Percentiles rank a stretch among this genome's conserved stretches.
Evolutionary conservation across 2,329 filamentous ascomycete genomes (phyloP).

Genomic region (Apiospora marii): DNA sequence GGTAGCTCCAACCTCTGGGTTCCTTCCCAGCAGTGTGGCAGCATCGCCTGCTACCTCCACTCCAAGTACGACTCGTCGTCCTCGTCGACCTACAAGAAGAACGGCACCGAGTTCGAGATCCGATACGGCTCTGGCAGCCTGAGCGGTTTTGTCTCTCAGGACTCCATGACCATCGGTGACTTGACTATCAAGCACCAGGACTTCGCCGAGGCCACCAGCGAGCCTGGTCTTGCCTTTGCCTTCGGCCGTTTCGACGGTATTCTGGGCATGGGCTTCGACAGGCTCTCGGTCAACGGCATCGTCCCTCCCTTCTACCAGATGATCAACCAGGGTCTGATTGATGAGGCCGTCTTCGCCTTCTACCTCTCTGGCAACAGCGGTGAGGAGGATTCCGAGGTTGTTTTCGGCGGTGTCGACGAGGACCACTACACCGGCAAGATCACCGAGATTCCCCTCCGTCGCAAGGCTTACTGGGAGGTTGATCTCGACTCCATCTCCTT

Average conservation of each 20-base stretch:
- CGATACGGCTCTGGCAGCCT: constrained; percentile 94
- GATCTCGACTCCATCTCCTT: constrained; percentile 92
- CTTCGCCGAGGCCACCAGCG: constrained; percentile 94
- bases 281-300: constrained; percentile 96
- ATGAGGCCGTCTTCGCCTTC: constrained; percentile 95
- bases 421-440: constrained; percentile 84
- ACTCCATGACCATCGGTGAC: constrained; percentile 87
- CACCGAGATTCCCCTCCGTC: constrained; percentile 90
- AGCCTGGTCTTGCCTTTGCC: constrained; percentile 96
- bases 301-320: constrained; percentile 97
- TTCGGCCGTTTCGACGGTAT: constrained; percentile 98
- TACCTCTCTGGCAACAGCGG: constrained; percentile 81
- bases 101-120: constrained; percentile 92
- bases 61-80: constrained; percentile 91
- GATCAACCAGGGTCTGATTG: constrained; percentile 86
- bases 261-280: constrained; percentile 91
- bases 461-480: constrained; percentile 99
- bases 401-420: constrained; percentile 89
- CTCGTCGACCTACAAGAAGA: constrained; percentile 92
- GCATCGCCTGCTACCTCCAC: constrained; percentile 98
- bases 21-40: constrained; percentile 86
- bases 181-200: constrained; percentile 87
- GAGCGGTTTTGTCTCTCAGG: constrained; percentile 91
- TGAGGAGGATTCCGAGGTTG: constrained; percentile 80
- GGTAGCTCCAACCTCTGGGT: constrained; percentile 99